These are phyloP conservation scores for Claviceps purpurea DNA, from an alignment of 2,329 filamentous ascomycete genomes.

Conservation along the genomic window DNA sequence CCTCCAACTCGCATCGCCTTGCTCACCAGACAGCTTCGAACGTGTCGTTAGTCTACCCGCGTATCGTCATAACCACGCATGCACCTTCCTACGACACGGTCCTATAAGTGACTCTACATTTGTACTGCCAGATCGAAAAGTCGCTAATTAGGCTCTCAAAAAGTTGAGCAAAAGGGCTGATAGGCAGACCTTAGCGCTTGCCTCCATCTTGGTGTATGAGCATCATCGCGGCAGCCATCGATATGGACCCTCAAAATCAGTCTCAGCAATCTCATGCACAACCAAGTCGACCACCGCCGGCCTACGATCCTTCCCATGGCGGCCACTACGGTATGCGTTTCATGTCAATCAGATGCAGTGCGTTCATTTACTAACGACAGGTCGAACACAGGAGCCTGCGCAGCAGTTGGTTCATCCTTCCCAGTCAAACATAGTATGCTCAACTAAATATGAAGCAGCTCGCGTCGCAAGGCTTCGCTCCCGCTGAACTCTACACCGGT, in stretches of 20 bases:
- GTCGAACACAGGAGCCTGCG: conserved; percentile 29
- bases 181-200: background rate
- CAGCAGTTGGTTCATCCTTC: conserved; percentile 22
- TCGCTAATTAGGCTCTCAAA: background rate
- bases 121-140: background rate
- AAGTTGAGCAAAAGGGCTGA: background rate
- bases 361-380: conserved; percentile 7
- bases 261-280: conserved; percentile 41
- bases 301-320: conserved; percentile 61
- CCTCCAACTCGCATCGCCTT: background rate
- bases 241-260: conserved; percentile 29
- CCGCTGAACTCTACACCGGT: conserved; percentile 86
- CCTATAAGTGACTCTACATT: background rate
- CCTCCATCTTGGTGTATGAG: background rate
- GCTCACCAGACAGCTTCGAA: background rate
- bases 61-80: background rate
- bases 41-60: background rate
- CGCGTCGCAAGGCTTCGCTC: conserved; percentile 73
- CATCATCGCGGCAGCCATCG: conserved; percentile 5
- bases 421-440: background rate
- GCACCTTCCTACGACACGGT: background rate
- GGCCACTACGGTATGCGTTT: conserved; percentile 61
- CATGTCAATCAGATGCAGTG: background rate
- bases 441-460: conserved; percentile 41
- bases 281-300: conserved; percentile 44